Percentiles rank a stretch among this genome's conserved stretches.
Evolutionary conservation across 768 basidiomycete genomes (phyloP).

Genomic region (Mycena rebaudengoi): DNA sequence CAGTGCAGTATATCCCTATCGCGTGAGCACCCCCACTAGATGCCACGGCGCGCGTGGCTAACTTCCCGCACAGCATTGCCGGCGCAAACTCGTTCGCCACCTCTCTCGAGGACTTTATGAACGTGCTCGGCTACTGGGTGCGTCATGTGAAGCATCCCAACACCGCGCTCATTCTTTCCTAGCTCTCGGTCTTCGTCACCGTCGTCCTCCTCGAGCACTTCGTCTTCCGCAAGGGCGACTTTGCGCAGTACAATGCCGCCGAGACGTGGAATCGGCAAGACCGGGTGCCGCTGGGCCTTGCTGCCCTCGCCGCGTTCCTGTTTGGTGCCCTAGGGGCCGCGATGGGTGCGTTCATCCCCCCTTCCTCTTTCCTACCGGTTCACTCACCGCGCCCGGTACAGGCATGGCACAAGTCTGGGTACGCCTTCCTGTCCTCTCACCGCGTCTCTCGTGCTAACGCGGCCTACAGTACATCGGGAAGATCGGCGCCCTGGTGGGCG

Average conservation of each 20-base stretch:
- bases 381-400: no score
- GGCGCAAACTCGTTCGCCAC: conserved; percentile 59
- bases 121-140: conserved; percentile 65
- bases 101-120: conserved; percentile 46
- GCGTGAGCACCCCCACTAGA: no score
- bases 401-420: conserved; percentile 43
- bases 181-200: conserved; percentile 57
- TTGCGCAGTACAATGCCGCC: conserved; percentile 40
- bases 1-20: conserved; percentile 46
- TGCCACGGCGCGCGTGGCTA: no score
- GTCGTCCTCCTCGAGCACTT: conserved; percentile 60
- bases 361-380: no score
- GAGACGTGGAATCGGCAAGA: conserved; percentile 42
- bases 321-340: conserved; percentile 49
- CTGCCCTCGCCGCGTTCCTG: conserved; percentile 42
- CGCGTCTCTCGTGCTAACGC: neutral
- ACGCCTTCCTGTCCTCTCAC: neutral
- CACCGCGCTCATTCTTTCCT: no score
- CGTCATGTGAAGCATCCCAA: no score
- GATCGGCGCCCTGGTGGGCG: conserved; percentile 34
- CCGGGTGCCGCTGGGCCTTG: conserved; percentile 44
- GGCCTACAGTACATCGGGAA: conserved; percentile 32
- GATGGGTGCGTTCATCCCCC: no score
- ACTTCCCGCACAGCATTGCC: no score
- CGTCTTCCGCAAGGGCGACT: conserved; percentile 52